Conservation (phyloP, 768 basidiomycete genomes). For the Peribolospora baueri region DNA sequence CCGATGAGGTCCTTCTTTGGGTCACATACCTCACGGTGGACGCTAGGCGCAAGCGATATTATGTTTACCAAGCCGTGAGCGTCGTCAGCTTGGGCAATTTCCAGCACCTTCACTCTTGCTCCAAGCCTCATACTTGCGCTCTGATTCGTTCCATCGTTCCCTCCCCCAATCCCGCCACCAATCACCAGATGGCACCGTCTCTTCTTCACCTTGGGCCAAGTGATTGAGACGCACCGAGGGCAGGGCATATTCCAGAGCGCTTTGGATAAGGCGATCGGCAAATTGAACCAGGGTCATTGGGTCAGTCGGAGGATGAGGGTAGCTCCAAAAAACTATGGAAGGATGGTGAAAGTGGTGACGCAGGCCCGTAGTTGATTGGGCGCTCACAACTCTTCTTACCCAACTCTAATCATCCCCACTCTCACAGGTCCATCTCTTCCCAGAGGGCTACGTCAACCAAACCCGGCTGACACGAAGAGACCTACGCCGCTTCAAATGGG, state of each 20-base stretch:
- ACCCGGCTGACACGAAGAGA: constrained; percentile 13
- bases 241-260: constrained; percentile 68
- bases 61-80: constrained; percentile 80
- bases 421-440: constrained; percentile 58
- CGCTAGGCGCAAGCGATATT: constrained; percentile 73
- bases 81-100: background rate
- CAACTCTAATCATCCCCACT: too few relatives aligned
- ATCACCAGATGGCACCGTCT: constrained; percentile 41
- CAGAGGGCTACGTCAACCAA: constrained; percentile 73
- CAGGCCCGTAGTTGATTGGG: too few relatives aligned
- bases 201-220: constrained; percentile 75
- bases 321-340: too few relatives aligned
- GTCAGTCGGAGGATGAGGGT: constrained; percentile 25
- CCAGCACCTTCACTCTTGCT: background rate
- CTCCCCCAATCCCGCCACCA: constrained; percentile 17
- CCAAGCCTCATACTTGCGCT: background rate
- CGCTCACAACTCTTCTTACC: too few relatives aligned
- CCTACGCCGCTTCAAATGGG: constrained; percentile 78
- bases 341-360: too few relatives aligned
- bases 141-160: background rate
- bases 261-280: constrained; percentile 54
- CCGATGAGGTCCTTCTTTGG: constrained; percentile 38
- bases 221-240: constrained; percentile 79
- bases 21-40: constrained; percentile 48
- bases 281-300: constrained; percentile 63